Evolutionary conservation across 345 rosid species (phyloP).

Genomic region (Carallia pectinifolia): DNA sequence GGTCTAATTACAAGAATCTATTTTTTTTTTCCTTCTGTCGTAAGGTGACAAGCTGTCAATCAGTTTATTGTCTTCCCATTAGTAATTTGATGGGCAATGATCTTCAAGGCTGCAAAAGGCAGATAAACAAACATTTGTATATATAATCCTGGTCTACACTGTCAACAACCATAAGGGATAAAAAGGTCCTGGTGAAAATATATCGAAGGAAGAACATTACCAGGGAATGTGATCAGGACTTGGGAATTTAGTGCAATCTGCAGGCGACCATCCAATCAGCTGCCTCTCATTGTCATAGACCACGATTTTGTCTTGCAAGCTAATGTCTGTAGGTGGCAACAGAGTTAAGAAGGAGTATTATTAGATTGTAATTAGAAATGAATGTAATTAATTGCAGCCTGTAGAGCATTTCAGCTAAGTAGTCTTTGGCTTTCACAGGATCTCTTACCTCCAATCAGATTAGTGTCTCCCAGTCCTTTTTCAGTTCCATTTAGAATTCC

Average conservation of each 20-base stretch:
- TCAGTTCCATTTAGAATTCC: constrained; percentile 74
- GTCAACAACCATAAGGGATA: constrained; percentile 30
- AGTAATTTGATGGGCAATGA: constrained; percentile 16
- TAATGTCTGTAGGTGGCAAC: constrained; percentile 41
- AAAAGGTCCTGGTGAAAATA: constrained; percentile 11
- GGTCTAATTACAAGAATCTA: neutral
- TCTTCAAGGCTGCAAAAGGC: constrained; percentile 40
- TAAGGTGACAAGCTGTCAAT: neutral
- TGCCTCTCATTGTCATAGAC: constrained; percentile 73
- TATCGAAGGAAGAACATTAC: constrained; percentile 18
- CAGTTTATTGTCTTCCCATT: constrained; percentile 6
- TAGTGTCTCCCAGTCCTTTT: constrained; percentile 43
- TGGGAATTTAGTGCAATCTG: constrained; percentile 55
- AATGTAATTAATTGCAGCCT: neutral
- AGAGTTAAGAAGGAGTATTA: neutral
- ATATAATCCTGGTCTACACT: constrained; percentile 43
- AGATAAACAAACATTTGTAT: constrained; percentile 32
- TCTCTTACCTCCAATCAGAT: constrained; percentile 66
- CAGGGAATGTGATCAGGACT: constrained; percentile 41
- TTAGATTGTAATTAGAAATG: neutral
- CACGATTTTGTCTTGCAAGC: constrained; percentile 61
- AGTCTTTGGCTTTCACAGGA: neutral
- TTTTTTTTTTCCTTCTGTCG: neutral
- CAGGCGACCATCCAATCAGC: constrained; percentile 65
- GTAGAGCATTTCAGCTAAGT: neutral